These are phyloP conservation scores for Neurospora tetraspora DNA, from an alignment of 495 filamentous ascomycete genomes.

Conservation along the genomic window DNA sequence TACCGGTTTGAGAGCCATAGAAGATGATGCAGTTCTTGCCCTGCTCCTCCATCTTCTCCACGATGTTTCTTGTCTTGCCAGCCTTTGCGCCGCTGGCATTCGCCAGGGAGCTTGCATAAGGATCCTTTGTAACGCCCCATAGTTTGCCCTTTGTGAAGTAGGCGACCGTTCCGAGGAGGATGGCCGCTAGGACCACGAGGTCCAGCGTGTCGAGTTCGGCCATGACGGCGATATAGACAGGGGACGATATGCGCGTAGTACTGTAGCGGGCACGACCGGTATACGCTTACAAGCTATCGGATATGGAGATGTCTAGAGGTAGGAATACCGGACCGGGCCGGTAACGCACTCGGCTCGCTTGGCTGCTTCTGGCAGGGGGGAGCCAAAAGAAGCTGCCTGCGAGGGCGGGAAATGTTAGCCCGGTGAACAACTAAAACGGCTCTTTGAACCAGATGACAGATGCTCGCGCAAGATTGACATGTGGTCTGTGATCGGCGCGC, in stretches of 20 bases:
- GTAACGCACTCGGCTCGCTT: background rate
- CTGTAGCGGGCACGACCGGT: background rate
- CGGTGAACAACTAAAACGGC: background rate
- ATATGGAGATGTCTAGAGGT: background rate
- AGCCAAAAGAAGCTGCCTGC: background rate
- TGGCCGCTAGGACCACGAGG: slow-evolving; percentile 73
- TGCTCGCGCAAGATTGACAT: background rate
- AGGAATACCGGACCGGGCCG: background rate
- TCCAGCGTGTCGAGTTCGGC: slow-evolving; percentile 94
- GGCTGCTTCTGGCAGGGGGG: background rate
- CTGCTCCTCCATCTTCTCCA: slow-evolving; percentile 91
- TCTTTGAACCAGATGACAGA: background rate
- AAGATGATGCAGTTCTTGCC: slow-evolving; percentile 97
- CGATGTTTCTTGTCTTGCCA: slow-evolving; percentile 83
- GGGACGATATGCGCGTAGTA: background rate
- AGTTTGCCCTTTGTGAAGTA: slow-evolving; percentile 96
- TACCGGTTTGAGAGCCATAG: slow-evolving; percentile 97
- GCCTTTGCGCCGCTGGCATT: slow-evolving; percentile 62
- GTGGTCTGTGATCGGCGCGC: background rate
- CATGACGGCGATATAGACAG: slow-evolving; percentile 43
- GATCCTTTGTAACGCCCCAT: slow-evolving; percentile 82
- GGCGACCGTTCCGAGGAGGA: slow-evolving; percentile 78
- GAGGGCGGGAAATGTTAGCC: background rate
- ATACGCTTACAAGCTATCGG: background rate
- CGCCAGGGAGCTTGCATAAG: slow-evolving; percentile 65